A percentile compares a stretch with the other conserved stretches of the same genome.
Conservation (phyloP, 768 basidiomycete genomes). For the Filobasidium floriforme region DNA sequence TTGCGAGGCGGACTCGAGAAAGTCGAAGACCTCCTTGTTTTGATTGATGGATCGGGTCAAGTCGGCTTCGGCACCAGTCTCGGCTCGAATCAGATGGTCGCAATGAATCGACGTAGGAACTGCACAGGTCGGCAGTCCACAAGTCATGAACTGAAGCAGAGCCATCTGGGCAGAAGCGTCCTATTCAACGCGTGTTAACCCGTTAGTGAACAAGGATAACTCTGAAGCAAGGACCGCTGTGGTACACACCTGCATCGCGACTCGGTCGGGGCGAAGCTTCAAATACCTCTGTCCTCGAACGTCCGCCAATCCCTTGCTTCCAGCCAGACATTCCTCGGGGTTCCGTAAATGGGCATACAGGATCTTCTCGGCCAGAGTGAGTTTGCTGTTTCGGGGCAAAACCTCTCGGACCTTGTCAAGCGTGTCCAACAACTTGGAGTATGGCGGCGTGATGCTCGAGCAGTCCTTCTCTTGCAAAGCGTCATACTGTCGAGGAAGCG, state of each 20-base stretch:
- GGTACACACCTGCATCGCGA: constrained; percentile 87
- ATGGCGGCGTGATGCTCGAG: constrained; percentile 75
- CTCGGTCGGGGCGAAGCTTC: constrained; percentile 81
- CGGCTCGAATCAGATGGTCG: constrained; percentile 92
- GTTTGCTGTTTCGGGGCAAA: constrained; percentile 59
- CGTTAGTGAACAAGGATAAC: neutral
- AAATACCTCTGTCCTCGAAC: constrained; percentile 82
- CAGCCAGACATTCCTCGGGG: constrained; percentile 62
- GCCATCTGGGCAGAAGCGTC: constrained; percentile 51
- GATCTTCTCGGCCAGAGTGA: constrained; percentile 96
- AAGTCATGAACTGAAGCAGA: constrained; percentile 96
- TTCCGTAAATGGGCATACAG: constrained; percentile 84
- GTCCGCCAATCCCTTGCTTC: constrained; percentile 50
- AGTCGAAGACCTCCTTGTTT: constrained; percentile 96
- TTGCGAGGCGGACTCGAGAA: constrained; percentile 73
- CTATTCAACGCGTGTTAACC: constrained; percentile 17
- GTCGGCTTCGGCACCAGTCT: constrained; percentile 77
- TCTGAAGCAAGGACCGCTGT: neutral
- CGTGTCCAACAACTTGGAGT: constrained; percentile 61
- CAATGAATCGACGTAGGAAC: constrained; percentile 78
- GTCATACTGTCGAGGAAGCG: constrained; percentile 33
- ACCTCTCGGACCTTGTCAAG: constrained; percentile 62
- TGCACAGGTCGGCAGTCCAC: constrained; percentile 70
- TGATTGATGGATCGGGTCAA: constrained; percentile 66
- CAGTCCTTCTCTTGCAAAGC: constrained; percentile 55